Conservation (phyloP, 2,329 filamentous ascomycete species). For the Eurotiales sp. region DNA sequence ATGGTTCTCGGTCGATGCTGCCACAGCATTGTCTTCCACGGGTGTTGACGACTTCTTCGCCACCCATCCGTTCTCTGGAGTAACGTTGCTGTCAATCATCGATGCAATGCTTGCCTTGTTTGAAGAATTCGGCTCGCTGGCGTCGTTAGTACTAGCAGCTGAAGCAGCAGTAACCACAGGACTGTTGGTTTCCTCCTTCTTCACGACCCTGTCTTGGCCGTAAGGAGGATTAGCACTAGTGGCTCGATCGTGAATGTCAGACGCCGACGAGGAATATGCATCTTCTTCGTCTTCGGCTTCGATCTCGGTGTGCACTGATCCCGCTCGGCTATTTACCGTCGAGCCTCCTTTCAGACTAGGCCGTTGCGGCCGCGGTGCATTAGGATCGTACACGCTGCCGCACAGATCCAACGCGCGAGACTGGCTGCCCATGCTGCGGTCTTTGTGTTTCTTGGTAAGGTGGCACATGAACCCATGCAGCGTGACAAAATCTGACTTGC, state of each 20-base stretch:
- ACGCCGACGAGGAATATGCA: constrained; percentile 1
- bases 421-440: constrained; percentile 38
- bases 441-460: constrained; percentile 41
- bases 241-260: constrained; percentile 20
- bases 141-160: background rate
- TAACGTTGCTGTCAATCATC: constrained; percentile 35
- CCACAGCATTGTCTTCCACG: constrained; percentile 16
- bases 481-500: constrained; percentile 39
- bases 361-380: constrained; percentile 33
- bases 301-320: constrained; percentile 24
- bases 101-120: constrained; percentile 39
- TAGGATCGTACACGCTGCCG: constrained; percentile 36
- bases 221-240: background rate
- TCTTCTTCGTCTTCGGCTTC: constrained; percentile 28
- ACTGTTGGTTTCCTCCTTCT: constrained; percentile 26
- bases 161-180: constrained; percentile 15
- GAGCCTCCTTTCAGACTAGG: constrained; percentile 30
- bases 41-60: constrained; percentile 22
- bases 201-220: constrained; percentile 18
- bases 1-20: background rate
- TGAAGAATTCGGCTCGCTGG: constrained; percentile 15
- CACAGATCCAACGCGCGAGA: constrained; percentile 39
- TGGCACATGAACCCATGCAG: constrained; percentile 42
- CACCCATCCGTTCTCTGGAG: constrained; percentile 15
- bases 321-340: constrained; percentile 32